Base-by-base conservation (phyloP, 345 rosid genomes). In the Pistacia vera region DNA sequence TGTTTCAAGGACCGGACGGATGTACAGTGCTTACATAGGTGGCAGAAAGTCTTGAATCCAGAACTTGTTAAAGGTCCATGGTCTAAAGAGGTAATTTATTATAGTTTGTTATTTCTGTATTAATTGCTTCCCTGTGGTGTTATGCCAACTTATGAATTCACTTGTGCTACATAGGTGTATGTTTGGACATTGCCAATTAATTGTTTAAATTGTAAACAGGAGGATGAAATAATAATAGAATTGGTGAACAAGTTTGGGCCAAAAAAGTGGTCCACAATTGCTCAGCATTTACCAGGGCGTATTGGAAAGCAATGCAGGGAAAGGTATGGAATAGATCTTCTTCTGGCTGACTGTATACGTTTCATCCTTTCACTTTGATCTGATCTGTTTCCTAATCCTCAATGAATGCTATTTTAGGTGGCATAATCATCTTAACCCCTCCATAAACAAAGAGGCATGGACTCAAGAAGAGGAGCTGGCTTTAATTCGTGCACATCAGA, bases 21-120 rank as follows among this genome's bases (percentile, higher is more conserved):
- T 89, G 99, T 97, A 68, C 99, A 97, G 75, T 97, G 99, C 88
- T 90, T 97, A 51, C 99, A 97, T 86, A 88, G 99, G 83, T 97
- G 99, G 99, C 99, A 97, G 87, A 97, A 97, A 88, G 99, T 97
- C 82, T 87, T 97, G 81, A 91, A 97, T 82, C 99, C 99, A 49
- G 99, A 97, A 77, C 96, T 97, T 73, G 93, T 97, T 56, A 97
- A 97, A 91, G 99, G 98, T 20, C 99, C 99, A 13, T 97, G 99
- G 99, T 94, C 99, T 11, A 97, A 94, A 82, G 98, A 96, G 97
- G 99, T 96, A 68, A 89, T 67, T 56, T 81, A 35, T 36, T 44
- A 8, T 75, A 8, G 62, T 57, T 68, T 49, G 64, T 57, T 48
- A 30, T 68, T 18, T 69, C 62, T 20, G 64, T 71, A 16, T 74